phyloP scores from a whole-genome alignment of 2,329 filamentous ascomycete species.

The Colletotrichum brevisporum region DNA sequence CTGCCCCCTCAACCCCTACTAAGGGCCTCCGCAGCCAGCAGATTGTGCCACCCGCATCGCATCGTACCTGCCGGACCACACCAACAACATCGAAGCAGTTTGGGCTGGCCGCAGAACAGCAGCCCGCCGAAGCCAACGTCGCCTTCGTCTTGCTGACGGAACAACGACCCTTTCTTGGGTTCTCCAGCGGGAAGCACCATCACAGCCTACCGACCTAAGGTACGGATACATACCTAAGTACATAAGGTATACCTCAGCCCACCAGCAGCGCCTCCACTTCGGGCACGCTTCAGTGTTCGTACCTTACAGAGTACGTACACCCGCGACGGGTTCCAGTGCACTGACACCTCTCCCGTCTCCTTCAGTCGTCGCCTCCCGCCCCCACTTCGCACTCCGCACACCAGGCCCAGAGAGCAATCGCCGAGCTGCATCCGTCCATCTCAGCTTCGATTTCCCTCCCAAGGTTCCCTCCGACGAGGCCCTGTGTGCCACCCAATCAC shows the following conservation, averaged over 20 bases:
- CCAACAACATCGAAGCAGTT: neutral
- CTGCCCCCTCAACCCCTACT: neutral
- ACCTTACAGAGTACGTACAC: constrained; percentile 36
- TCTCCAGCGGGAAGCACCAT: constrained; percentile 9
- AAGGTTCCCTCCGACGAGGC: constrained; percentile 35
- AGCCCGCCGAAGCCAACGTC: constrained; percentile 20
- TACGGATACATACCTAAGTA: too few species aligned
- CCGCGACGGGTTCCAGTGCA: constrained; percentile 18
- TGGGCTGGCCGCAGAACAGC: constrained; percentile 31
- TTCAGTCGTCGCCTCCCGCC: constrained; percentile 31
- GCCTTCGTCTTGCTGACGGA: constrained; percentile 11
- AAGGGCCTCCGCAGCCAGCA: neutral
- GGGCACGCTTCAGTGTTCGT: neutral
- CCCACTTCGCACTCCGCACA: constrained; percentile 37
- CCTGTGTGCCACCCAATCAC: constrained; percentile 38
- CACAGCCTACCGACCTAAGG: neutral
- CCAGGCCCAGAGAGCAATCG: constrained; percentile 28
- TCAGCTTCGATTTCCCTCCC: constrained; percentile 26
- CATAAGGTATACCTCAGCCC: too few species aligned
- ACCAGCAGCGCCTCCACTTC: neutral
- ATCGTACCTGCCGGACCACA: constrained; percentile 5
- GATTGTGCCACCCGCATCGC: constrained; percentile 5
- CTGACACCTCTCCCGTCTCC: constrained; percentile 25
- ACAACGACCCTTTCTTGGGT: constrained; percentile 12
- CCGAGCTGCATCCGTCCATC: constrained; percentile 36